Base-by-base conservation (phyloP, 495 filamentous ascomycete species). In the Aspergillus indologenus region DNA sequence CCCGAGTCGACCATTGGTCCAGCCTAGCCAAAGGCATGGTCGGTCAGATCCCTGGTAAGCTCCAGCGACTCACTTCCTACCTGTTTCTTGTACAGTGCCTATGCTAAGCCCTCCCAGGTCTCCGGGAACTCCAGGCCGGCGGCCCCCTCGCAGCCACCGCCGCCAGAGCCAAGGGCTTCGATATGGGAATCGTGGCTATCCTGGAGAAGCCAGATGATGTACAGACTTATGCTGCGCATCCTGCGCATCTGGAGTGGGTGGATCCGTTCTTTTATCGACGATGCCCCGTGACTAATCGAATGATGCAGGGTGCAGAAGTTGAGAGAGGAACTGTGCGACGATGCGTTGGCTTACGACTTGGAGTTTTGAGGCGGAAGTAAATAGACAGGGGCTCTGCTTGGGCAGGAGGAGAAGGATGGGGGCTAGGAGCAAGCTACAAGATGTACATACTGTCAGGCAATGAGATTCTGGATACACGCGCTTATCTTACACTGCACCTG, bases 281-380 rank as follows among this genome's bases (percentile, higher is more conserved):
- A 29, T 43, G 12, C 14, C 40, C 20, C 14, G n/a, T 21, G 49
- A 14, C 40, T 54, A 15, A 26, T 29, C 21, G 31, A 15, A 17
- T n/a, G n/a, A n/a, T n/a, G 9, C 56, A 78, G 75, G 61, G 70
- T 74, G 51, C 71, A 73, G 18, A 75, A 67, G 53, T 57, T 76
- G 65, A 68, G 75, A 43, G 74, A 77, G 59, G 72, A 77, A 56
- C 56, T 78, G 34, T 77, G 73, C 58, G 75, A 77, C 12, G 75
- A 77, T 65, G 72, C 75, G 5, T 65, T 78, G 67, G 75, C 73
- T 11, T 78, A 75, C 72, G 75, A 78, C 62, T 53, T 78, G 59
- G 72, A 75, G 62, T 78, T 78, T 53, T 58, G 12, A 40, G 34
- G 26, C 9, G 26, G 9, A 9, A 9, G 26, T 9, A 9, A 9